A percentile compares a stretch with the other conserved stretches of the same genome.
Conservation (phyloP, 2,329 filamentous ascomycete genomes). For the Rhexocercosporidium sp. region DNA sequence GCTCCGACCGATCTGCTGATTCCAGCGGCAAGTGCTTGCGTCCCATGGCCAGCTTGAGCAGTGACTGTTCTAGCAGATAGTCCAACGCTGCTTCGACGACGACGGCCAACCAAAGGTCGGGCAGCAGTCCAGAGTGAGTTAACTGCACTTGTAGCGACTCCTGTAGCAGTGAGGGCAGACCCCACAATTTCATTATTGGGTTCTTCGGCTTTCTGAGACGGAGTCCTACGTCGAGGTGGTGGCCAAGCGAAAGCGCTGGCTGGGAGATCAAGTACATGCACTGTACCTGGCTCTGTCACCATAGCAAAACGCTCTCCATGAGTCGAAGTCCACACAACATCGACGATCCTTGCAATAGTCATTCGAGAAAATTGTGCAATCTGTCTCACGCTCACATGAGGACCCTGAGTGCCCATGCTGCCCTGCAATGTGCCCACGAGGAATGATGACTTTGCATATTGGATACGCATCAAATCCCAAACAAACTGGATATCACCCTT, state of each 20-base stretch:
- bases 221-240: conserved; percentile 60
- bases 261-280: conserved; percentile 90
- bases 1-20: conserved; percentile 75
- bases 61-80: conserved; percentile 40
- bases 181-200: conserved; percentile 47
- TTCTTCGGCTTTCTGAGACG: conserved; percentile 27
- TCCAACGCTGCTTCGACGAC: conserved; percentile 41
- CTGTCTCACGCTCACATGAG: conserved; percentile 80
- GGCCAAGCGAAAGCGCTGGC: conserved; percentile 86
- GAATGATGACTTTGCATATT: conserved; percentile 65
- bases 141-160: conserved; percentile 42
- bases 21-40: conserved; percentile 74
- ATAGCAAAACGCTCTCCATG: conserved; percentile 84
- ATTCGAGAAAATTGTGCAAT: conserved; percentile 88
- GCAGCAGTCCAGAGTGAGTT: conserved; percentile 42
- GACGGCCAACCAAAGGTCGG: conserved; percentile 40
- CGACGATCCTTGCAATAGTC: conserved; percentile 88
- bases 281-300: conserved; percentile 92
- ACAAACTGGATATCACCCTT: conserved; percentile 85
- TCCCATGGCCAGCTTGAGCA: conserved; percentile 68
- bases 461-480: conserved; percentile 76
- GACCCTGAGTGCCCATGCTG: conserved; percentile 45
- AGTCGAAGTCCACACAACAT: conserved; percentile 85
- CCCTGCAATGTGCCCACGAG: conserved; percentile 57
- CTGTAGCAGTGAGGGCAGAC: conserved; percentile 52